A percentile compares a stretch with the other conserved stretches of the same genome.
phyloP scores from a whole-genome alignment of 768 basidiomycete genomes.

The Mycena alexandri region DNA sequence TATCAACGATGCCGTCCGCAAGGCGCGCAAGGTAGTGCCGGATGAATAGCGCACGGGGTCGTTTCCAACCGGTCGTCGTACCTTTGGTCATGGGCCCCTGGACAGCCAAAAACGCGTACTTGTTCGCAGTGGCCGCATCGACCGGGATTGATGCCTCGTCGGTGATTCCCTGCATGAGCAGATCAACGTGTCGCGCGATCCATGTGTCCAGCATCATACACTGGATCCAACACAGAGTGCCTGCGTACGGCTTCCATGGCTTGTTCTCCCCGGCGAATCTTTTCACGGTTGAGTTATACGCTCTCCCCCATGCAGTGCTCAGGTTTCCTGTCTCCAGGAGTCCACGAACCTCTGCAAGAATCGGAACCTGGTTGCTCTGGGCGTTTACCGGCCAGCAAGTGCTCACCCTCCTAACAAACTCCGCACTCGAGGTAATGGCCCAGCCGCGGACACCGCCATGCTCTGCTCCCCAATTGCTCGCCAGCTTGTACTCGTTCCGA shows the following conservation, averaged over 20 bases:
- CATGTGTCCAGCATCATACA: constrained; percentile 40
- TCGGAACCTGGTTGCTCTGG: constrained; percentile 27
- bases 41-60: constrained; percentile 17
- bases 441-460: constrained; percentile 39
- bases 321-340: neutral
- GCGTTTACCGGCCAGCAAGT: constrained; percentile 18
- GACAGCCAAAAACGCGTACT: neutral
- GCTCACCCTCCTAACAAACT: constrained; percentile 31
- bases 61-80: constrained; percentile 25
- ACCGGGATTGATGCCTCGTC: constrained; percentile 34
- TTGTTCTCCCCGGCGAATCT: neutral
- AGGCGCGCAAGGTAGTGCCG: constrained; percentile 23
- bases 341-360: constrained; percentile 23
- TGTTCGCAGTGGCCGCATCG: constrained; percentile 10
- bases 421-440: constrained; percentile 24
- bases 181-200: constrained; percentile 37
- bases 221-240: constrained; percentile 38
- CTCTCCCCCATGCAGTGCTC: neutral
- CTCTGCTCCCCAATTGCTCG: constrained; percentile 39
- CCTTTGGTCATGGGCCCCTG: neutral
- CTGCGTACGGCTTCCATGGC: constrained; percentile 25
- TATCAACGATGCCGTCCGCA: constrained; percentile 22
- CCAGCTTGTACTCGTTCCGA: constrained; percentile 35
- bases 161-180: constrained; percentile 21
- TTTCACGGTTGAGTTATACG: constrained; percentile 12